These are phyloP conservation scores for Hypoxylon intermedium DNA, from an alignment of 495 filamentous ascomycete genomes.

Conservation along the genomic window DNA sequence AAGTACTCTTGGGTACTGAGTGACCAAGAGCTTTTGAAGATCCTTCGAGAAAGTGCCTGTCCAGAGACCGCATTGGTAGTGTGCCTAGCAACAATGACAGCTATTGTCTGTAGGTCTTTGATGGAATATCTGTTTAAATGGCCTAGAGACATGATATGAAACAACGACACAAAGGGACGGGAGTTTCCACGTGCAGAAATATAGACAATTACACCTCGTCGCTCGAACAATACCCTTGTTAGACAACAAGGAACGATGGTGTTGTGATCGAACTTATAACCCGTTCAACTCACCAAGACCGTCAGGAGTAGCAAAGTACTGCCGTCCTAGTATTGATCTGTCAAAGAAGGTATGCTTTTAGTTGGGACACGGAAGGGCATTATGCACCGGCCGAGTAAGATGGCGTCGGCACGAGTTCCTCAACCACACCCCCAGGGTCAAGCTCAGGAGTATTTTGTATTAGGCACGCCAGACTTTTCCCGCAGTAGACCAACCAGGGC, in stretches of 20 bases:
- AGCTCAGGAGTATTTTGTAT: neutral
- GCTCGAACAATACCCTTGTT: conserved; percentile 13
- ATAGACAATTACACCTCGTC: neutral
- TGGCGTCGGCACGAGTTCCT: neutral
- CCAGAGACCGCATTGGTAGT: neutral
- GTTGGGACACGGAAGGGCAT: neutral
- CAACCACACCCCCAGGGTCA: neutral
- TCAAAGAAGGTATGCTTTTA: neutral
- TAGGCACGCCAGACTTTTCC: neutral
- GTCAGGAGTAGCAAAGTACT: too few species aligned
- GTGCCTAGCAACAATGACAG: neutral
- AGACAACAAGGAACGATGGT: neutral
- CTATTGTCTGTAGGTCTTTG: conserved; percentile 24
- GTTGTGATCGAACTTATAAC: too few species aligned
- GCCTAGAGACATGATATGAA: neutral
- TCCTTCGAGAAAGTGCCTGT: conserved; percentile 26
- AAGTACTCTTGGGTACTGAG: conserved; percentile 14
- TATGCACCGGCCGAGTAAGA: neutral
- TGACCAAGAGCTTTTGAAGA: neutral
- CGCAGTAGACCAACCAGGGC: neutral
- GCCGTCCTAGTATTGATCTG: too few species aligned
- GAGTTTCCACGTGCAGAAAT: neutral
- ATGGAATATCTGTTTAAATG: neutral
- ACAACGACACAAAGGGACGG: conserved; percentile 10
- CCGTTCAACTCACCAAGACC: too few species aligned